Evolutionary conservation across 192 early-diverging fungal genomes (phyloP), one percentile per base, ranked within the genome.

Genomic region (Umbelopsis vinacea): DNA sequence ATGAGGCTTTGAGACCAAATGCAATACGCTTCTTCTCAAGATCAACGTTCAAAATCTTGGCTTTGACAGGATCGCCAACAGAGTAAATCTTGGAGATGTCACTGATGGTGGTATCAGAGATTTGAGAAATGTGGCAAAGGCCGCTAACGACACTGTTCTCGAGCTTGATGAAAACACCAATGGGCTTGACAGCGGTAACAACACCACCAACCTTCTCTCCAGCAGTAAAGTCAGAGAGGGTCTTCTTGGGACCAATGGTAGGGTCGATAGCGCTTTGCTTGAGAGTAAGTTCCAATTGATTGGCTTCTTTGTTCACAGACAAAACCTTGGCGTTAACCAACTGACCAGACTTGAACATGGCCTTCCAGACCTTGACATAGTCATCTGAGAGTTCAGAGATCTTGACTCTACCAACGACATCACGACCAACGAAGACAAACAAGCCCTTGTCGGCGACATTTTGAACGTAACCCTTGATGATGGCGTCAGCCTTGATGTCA

Each of bases 361-460:
- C 72, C 81, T 92, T 90, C 86, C 95, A 94, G 71, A 97, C 93
- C 70, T 93, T 93, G 47, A 97, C 77, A 68, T 86, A 97, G 35
- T 88, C 90, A 82, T 97, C 95, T 3, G 90, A 92, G 17, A 98
- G 70, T 71, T 97, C 90, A 37, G 89, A 83, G 73, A 98, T 96
- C 79, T 94, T 89, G 46, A 95, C 94, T 66, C 93, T 89, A 19
- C 83, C 96, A 67, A 77, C 77, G 24, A 92, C 45, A 11, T 82
- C 74, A 66, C 82, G 88, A 47, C 86, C 87, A 33, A 97, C 79
- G 19, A 80, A 63, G 23, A 98, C 84, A 78, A 98, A 96, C 63
- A 90, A 79, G 69, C 91, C 90, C 43, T 83, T 84, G n/a, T 92
- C 86, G 3, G 86, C 86, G 10, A 91, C 82, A 67, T 89, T 91